These are phyloP conservation scores for Leucoagaricus sp. DNA, from an alignment of 1,284 basidiomycete species.

Conservation along the genomic window DNA sequence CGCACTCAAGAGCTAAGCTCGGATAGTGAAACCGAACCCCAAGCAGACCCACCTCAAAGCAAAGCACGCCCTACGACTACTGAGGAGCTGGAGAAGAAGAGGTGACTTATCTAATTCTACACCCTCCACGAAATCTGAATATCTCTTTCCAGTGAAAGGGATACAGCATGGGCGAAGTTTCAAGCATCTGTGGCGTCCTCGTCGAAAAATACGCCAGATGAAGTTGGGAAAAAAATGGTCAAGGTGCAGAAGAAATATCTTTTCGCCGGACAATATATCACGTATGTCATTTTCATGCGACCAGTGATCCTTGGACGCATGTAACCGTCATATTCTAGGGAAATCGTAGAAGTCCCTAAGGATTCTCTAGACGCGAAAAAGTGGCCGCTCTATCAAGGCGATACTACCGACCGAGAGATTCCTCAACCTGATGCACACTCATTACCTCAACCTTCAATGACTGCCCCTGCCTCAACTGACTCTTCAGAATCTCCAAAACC, in stretches of 20 bases:
- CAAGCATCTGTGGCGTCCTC: conserved; percentile 47
- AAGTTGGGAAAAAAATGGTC: conserved; percentile 41
- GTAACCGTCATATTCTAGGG: conserved; percentile 42
- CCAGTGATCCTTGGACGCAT: background rate
- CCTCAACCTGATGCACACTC: conserved; percentile 9
- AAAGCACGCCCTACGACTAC: conserved; percentile 25
- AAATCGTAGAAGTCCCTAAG: conserved; percentile 70
- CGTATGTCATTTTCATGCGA: conserved; percentile 50
- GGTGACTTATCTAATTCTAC: conserved; percentile 37
- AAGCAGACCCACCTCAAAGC: conserved; percentile 18
- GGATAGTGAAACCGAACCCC: conserved; percentile 35
- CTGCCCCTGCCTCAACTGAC: conserved; percentile 16
- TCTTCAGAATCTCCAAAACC: conserved; percentile 14
- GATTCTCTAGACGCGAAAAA: conserved; percentile 72
- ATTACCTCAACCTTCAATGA: conserved; percentile 9
- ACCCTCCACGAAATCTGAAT: background rate
- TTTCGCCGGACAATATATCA: conserved; percentile 74
- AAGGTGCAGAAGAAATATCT: conserved; percentile 68
- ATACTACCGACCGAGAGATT: background rate
- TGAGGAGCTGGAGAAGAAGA: conserved; percentile 40
- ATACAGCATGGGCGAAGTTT: conserved; percentile 62
- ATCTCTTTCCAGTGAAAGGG: conserved; percentile 39
- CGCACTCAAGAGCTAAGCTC: conserved; percentile 15
- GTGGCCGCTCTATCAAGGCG: conserved; percentile 59
- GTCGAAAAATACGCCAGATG: conserved; percentile 6